Evolutionary conservation across 441 rosid species (phyloP), one percentile per base, ranked within the genome.

Genomic region (Euphorbia corollata): DNA sequence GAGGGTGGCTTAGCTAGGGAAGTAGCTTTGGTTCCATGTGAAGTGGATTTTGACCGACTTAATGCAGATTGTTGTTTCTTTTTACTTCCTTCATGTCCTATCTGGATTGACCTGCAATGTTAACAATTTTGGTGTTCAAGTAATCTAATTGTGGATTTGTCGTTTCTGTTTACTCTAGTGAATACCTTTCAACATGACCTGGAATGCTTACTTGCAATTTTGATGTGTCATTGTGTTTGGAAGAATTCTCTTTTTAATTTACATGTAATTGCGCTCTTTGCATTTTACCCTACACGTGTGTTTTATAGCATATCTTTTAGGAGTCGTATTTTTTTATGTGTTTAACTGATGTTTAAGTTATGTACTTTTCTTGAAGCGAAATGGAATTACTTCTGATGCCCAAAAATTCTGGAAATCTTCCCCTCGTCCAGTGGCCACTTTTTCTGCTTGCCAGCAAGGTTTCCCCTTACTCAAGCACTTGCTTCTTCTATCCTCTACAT

Each of bases 381-480:
- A 77, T 81, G 95, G 98, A 94, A 70, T 79, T 91, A 83, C 98
- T 94, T 82, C 70, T 80, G 72, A 94, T 94, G 98, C 98, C 98
- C 48, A 90, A 80, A 79, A 94, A 91, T 88, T 84, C 98, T 62
- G 93, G 94, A 70, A 81, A 78, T 70, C 91, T 91, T 59, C 84
- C 83, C 19, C 72, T 95, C 80, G 90, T 95, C 68, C 98, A 91
- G 77, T 95, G 96, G 98, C 99, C 99, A n/a, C 96, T 91, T 65
- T 95, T 95, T 83, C 98, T 95, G 80, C 98, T 95, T 78, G 84
- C 95, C 65, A 95, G 97, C 92, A 95, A 94, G 97, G 99, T 91
- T 69, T 71, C 51, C 65, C 68, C 68, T 61, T 32, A 73, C 58
- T 24, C 41, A 20, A 70, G 20, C 39, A 63, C 53, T 8, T 54